A percentile compares a stretch with the other conserved stretches of the same genome.
These are phyloP conservation scores for Leptographium wingfieldii DNA, from an alignment of 2,329 filamentous ascomycete species.

Conservation along the genomic window DNA sequence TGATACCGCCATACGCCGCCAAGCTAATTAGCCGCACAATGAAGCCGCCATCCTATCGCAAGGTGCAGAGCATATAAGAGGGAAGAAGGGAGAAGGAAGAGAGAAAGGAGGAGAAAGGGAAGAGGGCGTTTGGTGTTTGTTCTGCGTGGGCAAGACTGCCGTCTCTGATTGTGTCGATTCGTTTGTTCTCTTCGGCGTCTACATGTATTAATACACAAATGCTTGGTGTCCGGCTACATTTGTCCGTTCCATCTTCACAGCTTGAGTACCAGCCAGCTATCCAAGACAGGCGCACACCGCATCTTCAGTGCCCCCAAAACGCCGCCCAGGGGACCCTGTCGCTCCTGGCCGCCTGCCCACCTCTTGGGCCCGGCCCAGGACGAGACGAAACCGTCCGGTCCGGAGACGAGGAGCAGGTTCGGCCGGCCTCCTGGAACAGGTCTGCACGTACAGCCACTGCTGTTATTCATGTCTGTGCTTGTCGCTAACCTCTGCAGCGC, in stretches of 20 bases:
- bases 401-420: slow-evolving; percentile 71
- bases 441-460: slow-evolving; percentile 13
- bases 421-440: slow-evolving; percentile 18
- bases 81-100: too few relatives aligned
- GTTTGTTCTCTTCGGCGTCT: background rate
- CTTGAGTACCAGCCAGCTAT: slow-evolving; percentile 42
- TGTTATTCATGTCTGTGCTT: background rate
- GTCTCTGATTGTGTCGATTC: background rate
- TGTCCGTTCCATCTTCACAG: slow-evolving; percentile 19
- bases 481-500: slow-evolving; percentile 14
- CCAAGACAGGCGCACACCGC: slow-evolving; percentile 22
- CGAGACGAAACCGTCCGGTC: slow-evolving; percentile 79
- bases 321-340: slow-evolving; percentile 63
- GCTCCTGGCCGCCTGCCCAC: slow-evolving; percentile 59
- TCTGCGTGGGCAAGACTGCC: background rate
- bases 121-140: background rate
- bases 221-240: background rate
- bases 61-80: slow-evolving; percentile 60
- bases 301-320: slow-evolving; percentile 48
- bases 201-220: background rate
- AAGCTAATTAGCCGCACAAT: slow-evolving; percentile 77
- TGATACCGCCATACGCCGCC: slow-evolving; percentile 76
- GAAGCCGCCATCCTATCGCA: slow-evolving; percentile 88
- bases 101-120: background rate
- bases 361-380: slow-evolving; percentile 69